These are phyloP conservation scores for Rhodotorula glutinis DNA, from an alignment of 1,284 basidiomycete genomes.

Conservation along the genomic window DNA sequence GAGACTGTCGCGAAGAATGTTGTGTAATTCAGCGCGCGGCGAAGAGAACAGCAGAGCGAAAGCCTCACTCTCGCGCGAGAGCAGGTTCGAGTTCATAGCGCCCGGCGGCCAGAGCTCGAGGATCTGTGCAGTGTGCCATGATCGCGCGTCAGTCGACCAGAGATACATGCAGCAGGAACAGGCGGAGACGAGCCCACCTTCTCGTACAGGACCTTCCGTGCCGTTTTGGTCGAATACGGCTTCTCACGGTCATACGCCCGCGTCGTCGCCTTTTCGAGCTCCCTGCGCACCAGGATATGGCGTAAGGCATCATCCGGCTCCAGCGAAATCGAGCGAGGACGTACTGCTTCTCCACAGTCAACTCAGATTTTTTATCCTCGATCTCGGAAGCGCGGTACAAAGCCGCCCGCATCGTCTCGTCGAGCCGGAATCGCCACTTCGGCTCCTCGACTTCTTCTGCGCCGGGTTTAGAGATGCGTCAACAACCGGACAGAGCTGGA, in stretches of 20 bases:
- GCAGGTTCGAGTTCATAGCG: conserved; percentile 39
- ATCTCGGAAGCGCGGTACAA: conserved; percentile 31
- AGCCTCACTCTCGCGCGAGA: conserved; percentile 41
- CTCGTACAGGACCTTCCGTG: conserved; percentile 35
- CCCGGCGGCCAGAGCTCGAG: conserved; percentile 38
- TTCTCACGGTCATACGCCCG: conserved; percentile 27
- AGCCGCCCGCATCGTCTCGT: conserved; percentile 33
- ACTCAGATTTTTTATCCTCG: conserved; percentile 35
- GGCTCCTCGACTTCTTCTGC: conserved; percentile 25
- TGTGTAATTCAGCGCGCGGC: neutral
- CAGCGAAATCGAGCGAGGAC: conserved; percentile 12
- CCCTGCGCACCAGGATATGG: conserved; percentile 6
- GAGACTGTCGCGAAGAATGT: neutral
- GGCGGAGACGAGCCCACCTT: conserved; percentile 16
- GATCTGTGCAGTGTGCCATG: conserved; percentile 28
- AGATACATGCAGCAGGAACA: no score
- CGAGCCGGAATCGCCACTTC: conserved; percentile 40
- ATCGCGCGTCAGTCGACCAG: no score
- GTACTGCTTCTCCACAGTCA: conserved; percentile 42
- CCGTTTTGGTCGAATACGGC: conserved; percentile 30
- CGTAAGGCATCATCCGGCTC: no score
- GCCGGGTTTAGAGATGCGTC: neutral
- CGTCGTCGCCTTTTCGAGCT: conserved; percentile 34
- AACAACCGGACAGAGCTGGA: no score
- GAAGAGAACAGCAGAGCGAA: neutral